phyloP scores from a whole-genome alignment of 495 filamentous ascomycete genomes.

The Letharia columbiana region DNA sequence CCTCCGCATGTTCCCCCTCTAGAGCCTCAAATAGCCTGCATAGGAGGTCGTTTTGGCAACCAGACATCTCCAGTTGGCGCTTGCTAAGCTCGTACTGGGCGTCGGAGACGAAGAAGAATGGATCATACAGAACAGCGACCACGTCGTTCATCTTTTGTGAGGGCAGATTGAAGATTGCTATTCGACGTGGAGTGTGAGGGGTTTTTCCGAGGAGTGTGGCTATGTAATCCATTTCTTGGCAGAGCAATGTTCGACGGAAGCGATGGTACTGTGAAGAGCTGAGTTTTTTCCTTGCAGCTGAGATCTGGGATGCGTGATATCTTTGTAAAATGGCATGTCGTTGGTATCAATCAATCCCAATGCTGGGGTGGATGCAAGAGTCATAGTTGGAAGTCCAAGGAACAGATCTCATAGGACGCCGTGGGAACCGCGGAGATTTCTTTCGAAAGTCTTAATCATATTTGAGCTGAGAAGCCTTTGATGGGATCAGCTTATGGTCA shows the following conservation, averaged over 20 bases:
- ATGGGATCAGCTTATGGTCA: background rate
- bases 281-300: background rate
- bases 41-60: background rate
- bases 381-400: background rate
- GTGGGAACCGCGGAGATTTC: background rate
- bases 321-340: background rate
- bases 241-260: background rate
- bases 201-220: background rate
- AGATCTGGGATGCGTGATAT: background rate
- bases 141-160: background rate
- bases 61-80: background rate
- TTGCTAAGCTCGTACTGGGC: background rate
- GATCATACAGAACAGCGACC: background rate
- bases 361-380: background rate
- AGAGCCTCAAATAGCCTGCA: background rate
- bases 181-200: background rate
- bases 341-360: background rate
- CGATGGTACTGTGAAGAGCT: background rate
- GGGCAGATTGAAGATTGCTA: background rate
- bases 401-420: background rate
- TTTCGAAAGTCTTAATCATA: background rate
- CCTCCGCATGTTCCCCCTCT: background rate
- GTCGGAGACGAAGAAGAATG: background rate
- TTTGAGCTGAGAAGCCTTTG: background rate
- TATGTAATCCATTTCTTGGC: background rate